Evolutionary conservation across 2,329 filamentous ascomycete species (phyloP).

Genomic region (Beauveria caledonica): DNA sequence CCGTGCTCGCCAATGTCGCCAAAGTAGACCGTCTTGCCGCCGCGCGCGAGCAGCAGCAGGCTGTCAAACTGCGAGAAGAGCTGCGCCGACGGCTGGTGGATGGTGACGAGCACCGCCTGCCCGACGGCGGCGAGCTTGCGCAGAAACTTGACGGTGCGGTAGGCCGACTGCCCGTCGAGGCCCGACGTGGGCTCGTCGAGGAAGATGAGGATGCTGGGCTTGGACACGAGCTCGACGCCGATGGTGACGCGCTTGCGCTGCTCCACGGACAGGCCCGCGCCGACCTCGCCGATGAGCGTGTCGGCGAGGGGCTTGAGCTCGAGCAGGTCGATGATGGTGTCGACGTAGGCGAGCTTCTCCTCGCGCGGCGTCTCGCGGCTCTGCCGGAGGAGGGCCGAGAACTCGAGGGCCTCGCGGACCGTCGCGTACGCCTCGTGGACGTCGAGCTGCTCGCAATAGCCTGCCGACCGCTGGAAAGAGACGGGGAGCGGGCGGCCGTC

Average conservation of each 20-base stretch:
- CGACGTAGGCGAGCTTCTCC: conserved; percentile 69
- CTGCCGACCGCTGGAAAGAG: conserved; percentile 71
- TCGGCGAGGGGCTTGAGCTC: conserved; percentile 41
- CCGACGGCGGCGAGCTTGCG: conserved; percentile 57
- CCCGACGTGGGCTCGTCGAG: conserved; percentile 57
- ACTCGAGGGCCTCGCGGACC: conserved; percentile 67
- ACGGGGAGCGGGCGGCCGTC: conserved; percentile 63
- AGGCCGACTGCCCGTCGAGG: conserved; percentile 61
- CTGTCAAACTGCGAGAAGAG: conserved; percentile 61
- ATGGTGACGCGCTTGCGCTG: conserved; percentile 50
- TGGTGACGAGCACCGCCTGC: conserved; percentile 61
- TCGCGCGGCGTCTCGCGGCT: conserved; percentile 51
- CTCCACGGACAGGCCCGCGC: conserved; percentile 44
- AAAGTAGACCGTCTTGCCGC: conserved; percentile 59
- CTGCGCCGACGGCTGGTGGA: conserved; percentile 61
- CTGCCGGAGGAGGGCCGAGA: conserved; percentile 67
- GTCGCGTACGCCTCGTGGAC: conserved; percentile 66
- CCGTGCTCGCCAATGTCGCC: conserved; percentile 55
- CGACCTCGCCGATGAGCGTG: conserved; percentile 40
- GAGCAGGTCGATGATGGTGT: conserved; percentile 63
- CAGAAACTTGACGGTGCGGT: conserved; percentile 56
- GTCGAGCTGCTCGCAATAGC: conserved; percentile 76
- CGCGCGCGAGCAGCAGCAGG: conserved; percentile 55
- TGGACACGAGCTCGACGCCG: conserved; percentile 53
- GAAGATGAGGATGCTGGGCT: conserved; percentile 52